A percentile compares a stretch with the other conserved stretches of the same genome.
phyloP scores from a whole-genome alignment of 148 eudicot species.

The Drosera capensis region DNA sequence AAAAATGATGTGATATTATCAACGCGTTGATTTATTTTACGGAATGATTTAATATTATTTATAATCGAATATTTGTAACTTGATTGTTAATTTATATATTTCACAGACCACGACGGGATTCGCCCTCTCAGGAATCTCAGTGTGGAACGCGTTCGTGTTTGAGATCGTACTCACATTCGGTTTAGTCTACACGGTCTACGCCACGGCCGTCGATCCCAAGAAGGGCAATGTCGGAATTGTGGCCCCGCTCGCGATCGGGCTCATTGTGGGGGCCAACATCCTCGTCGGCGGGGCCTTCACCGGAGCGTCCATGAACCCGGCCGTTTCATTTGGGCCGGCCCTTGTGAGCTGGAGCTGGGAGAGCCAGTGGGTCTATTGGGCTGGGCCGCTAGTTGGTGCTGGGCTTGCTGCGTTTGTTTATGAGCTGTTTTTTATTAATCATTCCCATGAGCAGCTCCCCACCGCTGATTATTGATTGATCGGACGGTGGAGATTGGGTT shows the following conservation, averaged over 20 bases:
- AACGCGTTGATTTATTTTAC: too few relatives aligned
- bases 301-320: conserved; percentile 3
- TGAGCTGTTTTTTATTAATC: background rate
- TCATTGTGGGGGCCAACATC: background rate
- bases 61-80: background rate
- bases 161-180: background rate
- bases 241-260: background rate
- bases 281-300: background rate
- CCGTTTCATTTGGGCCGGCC: conserved; percentile 1
- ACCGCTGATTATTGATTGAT: background rate
- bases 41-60: too few relatives aligned
- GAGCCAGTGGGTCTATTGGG: conserved; percentile 1
- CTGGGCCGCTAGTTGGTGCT: background rate
- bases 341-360: background rate
- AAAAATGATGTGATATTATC: too few relatives aligned
- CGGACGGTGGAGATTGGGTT: background rate
- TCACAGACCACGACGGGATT: background rate
- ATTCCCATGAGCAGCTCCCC: background rate
- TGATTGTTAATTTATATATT: background rate
- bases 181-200: conserved; percentile 1
- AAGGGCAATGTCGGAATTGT: conserved; percentile 1
- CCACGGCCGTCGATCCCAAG: conserved; percentile 1
- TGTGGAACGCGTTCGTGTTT: background rate
- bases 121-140: background rate
- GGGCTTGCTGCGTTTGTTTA: background rate